These are phyloP conservation scores for Penicillium ochrochloron DNA, from an alignment of 495 filamentous ascomycete genomes.

Conservation along the genomic window DNA sequence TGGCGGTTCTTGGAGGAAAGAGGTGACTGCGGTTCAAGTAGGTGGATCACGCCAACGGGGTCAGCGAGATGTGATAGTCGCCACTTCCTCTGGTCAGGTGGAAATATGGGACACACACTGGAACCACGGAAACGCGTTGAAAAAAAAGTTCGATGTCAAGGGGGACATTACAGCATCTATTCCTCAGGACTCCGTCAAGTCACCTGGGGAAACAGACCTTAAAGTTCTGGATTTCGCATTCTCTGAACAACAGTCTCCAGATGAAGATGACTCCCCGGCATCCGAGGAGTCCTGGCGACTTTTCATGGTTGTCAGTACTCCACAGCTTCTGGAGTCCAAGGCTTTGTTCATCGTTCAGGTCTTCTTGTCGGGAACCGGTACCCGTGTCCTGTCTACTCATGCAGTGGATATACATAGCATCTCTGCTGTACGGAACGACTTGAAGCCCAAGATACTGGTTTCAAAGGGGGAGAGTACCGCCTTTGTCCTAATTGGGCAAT, in stretches of 20 bases:
- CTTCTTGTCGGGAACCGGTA: constrained; percentile 30
- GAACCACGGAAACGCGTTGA: constrained; percentile 67
- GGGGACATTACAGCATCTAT: constrained; percentile 39
- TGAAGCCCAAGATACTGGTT: constrained; percentile 73
- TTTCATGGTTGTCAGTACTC: constrained; percentile 35
- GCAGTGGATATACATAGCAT: constrained; percentile 33
- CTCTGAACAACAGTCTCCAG: constrained; percentile 23
- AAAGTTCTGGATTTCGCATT: constrained; percentile 46
- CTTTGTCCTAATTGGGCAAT: constrained; percentile 79
- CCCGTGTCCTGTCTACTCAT: constrained; percentile 37
- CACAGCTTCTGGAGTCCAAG: constrained; percentile 26
- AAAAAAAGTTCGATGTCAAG: constrained; percentile 55
- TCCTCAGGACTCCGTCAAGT: constrained; percentile 22
- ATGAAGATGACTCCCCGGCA: constrained; percentile 20
- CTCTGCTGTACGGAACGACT: constrained; percentile 35
- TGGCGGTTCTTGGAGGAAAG: constrained; percentile 66
- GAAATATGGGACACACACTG: constrained; percentile 88
- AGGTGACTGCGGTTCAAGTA: constrained; percentile 76
- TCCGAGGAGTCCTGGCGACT: constrained; percentile 39
- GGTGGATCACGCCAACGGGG: constrained; percentile 71
- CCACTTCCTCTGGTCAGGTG: constrained; percentile 72
- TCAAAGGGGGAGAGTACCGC: constrained; percentile 77
- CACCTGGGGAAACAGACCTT: constrained; percentile 39
- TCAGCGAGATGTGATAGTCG: constrained; percentile 81
- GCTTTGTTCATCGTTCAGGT: constrained; percentile 39